These are phyloP conservation scores for Posidonia oceanica DNA, from an alignment of 116 monocot species.

Conservation along the genomic window DNA sequence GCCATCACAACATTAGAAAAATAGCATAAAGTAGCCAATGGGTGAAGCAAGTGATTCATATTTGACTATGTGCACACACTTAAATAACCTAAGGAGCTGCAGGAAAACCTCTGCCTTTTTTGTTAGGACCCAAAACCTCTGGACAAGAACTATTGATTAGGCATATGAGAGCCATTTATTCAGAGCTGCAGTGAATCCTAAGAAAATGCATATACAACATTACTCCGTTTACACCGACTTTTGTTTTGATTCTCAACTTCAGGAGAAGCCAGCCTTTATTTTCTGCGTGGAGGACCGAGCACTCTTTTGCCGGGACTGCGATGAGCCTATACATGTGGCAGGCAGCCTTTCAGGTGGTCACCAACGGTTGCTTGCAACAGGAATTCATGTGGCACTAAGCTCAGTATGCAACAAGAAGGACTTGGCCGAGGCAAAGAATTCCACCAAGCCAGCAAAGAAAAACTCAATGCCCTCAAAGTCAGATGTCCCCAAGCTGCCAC, in stretches of 20 bases:
- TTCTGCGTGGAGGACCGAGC: slow-evolving; percentile 98
- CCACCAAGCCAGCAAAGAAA: slow-evolving; percentile 18
- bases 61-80: no score
- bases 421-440: slow-evolving; percentile 5
- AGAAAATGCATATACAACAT: neutral
- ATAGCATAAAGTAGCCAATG: no score
- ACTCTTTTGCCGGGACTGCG: slow-evolving; percentile 85
- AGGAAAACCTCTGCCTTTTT: neutral
- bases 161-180: neutral
- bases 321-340: slow-evolving; percentile 67
- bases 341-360: slow-evolving; percentile 73
- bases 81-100: neutral
- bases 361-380: slow-evolving; percentile 78
- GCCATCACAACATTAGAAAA: no score
- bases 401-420: slow-evolving; percentile 26
- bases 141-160: neutral
- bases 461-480: neutral
- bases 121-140: neutral
- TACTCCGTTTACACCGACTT: neutral
- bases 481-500: slow-evolving; percentile 11
- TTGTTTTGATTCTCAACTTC: neutral
- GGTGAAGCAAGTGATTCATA: no score
- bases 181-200: neutral
- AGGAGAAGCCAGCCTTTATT: slow-evolving; percentile 91
- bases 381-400: slow-evolving; percentile 52